Base-by-base conservation (phyloP, 1,139 yeast genomes). In the Meyerozyma carpophila region DNA sequence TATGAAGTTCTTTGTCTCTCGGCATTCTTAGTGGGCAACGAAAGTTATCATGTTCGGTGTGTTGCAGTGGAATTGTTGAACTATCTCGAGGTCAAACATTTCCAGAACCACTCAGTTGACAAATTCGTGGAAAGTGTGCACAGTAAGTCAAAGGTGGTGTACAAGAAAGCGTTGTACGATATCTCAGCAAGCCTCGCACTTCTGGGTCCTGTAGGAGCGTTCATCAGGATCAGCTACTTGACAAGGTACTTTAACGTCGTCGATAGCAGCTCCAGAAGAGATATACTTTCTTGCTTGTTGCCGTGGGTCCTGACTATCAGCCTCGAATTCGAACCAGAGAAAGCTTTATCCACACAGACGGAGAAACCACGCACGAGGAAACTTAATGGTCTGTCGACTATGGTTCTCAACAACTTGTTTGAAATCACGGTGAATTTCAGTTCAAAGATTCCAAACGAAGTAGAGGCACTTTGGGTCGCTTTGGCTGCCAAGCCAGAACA, bases 381-480 rank as follows among this genome's bases (percentile, higher is more conserved):
- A 14, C 46, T 39, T 28, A 78, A 79, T 36, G 68, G 72, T n/a
- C 62, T 76, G 9, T 81, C 93, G 1, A 70, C 75, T 39, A 88
- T 91, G 96, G 90, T 91, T 1, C 62, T 93, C 52, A 81, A 78
- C 48, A 93, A 91, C 53, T 64, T 93, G 44, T 81, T 90, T 61
- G 97, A 89, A 54, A 84, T 93, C 38, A 88, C 97, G 0, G 81
- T 89, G 37, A 80, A 81, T 45, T 87, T 84, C 53, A 80, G 91
- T 43, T 82, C 83, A 38, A 70, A 73, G 13, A 80, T 88, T 53
- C 87, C 88, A 41, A 84, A 84, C 54, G 97, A 90, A 54, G 88
- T 93, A 8, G 98, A 91, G 59, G 95, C 95, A 0, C 64, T 93
- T 32, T 94, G 99, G 99, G 89, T 87, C 4, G 94, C 97, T 0